Percentiles rank a stretch among this genome's conserved stretches.
Conservation (phyloP, 768 basidiomycete species). For the Trametes cingulata region DNA sequence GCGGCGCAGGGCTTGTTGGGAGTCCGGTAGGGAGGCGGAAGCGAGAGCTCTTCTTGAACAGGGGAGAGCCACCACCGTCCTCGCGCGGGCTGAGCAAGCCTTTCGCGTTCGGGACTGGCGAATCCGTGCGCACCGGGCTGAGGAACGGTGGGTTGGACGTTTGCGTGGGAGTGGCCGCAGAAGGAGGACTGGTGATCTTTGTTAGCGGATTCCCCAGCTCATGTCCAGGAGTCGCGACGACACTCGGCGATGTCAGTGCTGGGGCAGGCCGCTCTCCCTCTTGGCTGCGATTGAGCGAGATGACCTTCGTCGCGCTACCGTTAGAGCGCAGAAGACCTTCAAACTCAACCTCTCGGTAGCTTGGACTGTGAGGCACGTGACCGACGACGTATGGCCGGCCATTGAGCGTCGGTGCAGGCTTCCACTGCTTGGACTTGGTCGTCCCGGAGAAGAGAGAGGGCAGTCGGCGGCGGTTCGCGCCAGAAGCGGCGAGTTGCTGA, state of each 20-base stretch:
- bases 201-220: constrained; percentile 6
- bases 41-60: constrained; percentile 44
- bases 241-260: constrained; percentile 26
- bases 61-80: constrained; percentile 14
- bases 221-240: constrained; percentile 30
- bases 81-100: not conserved
- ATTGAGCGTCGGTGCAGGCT: constrained; percentile 79
- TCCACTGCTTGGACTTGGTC: constrained; percentile 61
- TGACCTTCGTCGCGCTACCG: constrained; percentile 43
- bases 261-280: constrained; percentile 16
- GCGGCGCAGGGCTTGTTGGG: constrained; percentile 53
- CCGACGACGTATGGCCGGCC: constrained; percentile 72
- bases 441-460: constrained; percentile 65
- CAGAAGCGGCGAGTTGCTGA: constrained; percentile 63
- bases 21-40: constrained; percentile 48
- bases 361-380: constrained; percentile 54
- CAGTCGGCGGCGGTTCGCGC: constrained; percentile 55
- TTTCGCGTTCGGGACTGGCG: constrained; percentile 1
- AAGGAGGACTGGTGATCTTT: not conserved
- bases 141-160: constrained; percentile 5
- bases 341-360: constrained; percentile 71
- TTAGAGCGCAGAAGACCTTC: constrained; percentile 69
- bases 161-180: not conserved
- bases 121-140: constrained; percentile 17
- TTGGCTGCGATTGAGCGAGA: constrained; percentile 30